Evolutionary conservation across 805 yeast genomes (phyloP).

Genomic region (Wickerhamomyces subpelliculosus): DNA sequence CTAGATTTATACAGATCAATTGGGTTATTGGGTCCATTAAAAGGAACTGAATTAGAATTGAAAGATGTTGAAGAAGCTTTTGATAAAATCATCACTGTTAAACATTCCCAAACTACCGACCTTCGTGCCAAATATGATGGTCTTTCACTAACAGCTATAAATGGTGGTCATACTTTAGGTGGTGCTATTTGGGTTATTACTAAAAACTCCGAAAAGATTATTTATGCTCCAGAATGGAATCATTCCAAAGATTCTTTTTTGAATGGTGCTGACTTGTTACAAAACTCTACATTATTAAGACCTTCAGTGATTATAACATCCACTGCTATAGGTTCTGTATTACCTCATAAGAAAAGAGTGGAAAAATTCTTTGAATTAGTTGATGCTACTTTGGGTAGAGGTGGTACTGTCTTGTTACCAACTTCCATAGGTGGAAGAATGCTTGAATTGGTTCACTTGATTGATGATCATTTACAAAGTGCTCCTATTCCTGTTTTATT

Average conservation of each 20-base stretch:
- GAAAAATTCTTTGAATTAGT: constrained; percentile 58
- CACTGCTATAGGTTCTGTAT: constrained; percentile 55
- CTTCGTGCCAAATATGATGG: constrained; percentile 56
- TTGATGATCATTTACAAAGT: constrained; percentile 54
- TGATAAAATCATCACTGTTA: constrained; percentile 61
- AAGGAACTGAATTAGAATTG: constrained; percentile 50
- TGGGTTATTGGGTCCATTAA: constrained; percentile 71
- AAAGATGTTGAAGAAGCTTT: constrained; percentile 76
- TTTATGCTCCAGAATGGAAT: constrained; percentile 92
- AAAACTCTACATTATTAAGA: constrained; percentile 56
- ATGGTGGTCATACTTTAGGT: constrained; percentile 90
- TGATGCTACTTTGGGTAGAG: constrained; percentile 58
- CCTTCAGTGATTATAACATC: constrained; percentile 83
- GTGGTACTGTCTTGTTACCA: constrained; percentile 81
- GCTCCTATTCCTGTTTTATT: constrained; percentile 62
- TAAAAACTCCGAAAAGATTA: constrained; percentile 68
- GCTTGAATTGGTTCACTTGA: constrained; percentile 65
- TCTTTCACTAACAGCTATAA: constrained; percentile 67
- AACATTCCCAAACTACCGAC: constrained; percentile 70
- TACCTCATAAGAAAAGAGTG: constrained; percentile 56
- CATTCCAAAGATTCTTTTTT: constrained; percentile 85
- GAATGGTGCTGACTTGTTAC: constrained; percentile 59
- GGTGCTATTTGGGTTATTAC: constrained; percentile 84
- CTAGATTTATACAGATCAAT: constrained; percentile 71
- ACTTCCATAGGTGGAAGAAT: constrained; percentile 76